Conservation (phyloP, 495 filamentous ascomycete genomes). For the Bombardia bombarda region DNA sequence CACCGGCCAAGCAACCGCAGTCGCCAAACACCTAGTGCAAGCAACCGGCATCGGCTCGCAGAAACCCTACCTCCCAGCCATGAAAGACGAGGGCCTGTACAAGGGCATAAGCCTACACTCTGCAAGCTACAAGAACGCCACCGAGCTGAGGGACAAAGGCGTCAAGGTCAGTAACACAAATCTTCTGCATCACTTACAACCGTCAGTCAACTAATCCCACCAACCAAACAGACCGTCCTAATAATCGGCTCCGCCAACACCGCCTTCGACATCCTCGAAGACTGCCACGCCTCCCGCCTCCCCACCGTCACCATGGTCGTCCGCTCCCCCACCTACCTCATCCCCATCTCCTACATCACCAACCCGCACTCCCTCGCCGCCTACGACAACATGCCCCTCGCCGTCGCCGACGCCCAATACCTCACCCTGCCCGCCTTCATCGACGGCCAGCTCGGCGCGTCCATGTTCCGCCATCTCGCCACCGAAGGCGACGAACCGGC, state of each 20-base stretch:
- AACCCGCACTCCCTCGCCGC: conserved; percentile 11
- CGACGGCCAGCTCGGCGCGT: conserved; percentile 4
- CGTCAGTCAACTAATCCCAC: too few relatives aligned
- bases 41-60: conserved; percentile 22
- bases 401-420: conserved; percentile 12
- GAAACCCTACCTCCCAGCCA: conserved; percentile 16
- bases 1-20: conserved; percentile 1
- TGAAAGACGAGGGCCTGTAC: conserved; percentile 13
- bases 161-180: too few relatives aligned
- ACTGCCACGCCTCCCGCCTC: conserved; percentile 18
- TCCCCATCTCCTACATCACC: conserved; percentile 18
- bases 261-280: conserved; percentile 27
- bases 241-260: conserved; percentile 31
- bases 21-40: conserved; percentile 24
- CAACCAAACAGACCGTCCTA: too few relatives aligned
- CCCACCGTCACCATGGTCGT: conserved; percentile 20
- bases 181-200: too few relatives aligned
- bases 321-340: conserved; percentile 27
- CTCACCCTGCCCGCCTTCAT: conserved; percentile 10
- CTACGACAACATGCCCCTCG: conserved; percentile 13
- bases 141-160: conserved; percentile 4
- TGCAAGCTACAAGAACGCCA: conserved; percentile 11
- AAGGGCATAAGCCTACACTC: conserved; percentile 23
- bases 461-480: conserved; percentile 11
- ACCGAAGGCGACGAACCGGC: conserved; percentile 16